Conservation (phyloP, 108 stramenopile species). For the Chaetoceros tenuissimus region DNA sequence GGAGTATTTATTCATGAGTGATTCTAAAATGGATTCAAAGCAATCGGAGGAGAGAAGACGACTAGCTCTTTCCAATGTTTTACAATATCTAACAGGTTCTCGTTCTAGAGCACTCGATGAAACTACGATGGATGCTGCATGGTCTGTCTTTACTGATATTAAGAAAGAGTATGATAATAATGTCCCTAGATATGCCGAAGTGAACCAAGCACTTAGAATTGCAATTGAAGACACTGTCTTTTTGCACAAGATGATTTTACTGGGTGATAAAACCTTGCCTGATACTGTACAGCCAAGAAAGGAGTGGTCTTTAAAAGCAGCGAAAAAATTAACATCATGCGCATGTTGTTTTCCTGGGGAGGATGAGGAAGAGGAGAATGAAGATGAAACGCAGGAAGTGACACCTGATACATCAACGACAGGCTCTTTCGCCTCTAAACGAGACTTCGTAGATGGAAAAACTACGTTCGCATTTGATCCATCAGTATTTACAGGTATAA, state of each 20-base stretch:
- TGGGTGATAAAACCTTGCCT: conserved; percentile 69
- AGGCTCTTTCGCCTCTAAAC: not conserved
- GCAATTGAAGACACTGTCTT: conserved; percentile 68
- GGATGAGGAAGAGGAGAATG: conserved; percentile 45
- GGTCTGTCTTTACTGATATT: conserved; percentile 32
- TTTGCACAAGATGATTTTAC: conserved; percentile 66
- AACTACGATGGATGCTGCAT: conserved; percentile 41
- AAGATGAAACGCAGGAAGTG: conserved; percentile 13
- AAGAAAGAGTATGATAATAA: conserved; percentile 9
- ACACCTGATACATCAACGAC: not conserved
- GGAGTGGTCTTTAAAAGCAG: conserved; percentile 69
- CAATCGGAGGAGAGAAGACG: conserved; percentile 13
- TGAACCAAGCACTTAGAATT: conserved; percentile 16
- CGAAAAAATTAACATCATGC: conserved; percentile 36
- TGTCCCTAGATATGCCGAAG: conserved; percentile 1
- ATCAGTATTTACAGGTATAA: not conserved
- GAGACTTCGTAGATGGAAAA: conserved; percentile 1
- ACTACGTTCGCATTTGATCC: not conserved
- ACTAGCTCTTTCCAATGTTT: conserved; percentile 52
- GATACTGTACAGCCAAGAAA: conserved; percentile 73
- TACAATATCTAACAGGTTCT: conserved; percentile 71
- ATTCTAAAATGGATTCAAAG: conserved; percentile 30
- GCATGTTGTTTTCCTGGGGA: conserved; percentile 33
- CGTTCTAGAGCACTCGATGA: conserved; percentile 42
- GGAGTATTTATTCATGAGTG: conserved; percentile 42